Percentiles rank a stretch among this genome's conserved stretches.
These are phyloP conservation scores for Flaveria bidentis DNA, from an alignment of 129 eudicot genomes.

Conservation along the genomic window DNA sequence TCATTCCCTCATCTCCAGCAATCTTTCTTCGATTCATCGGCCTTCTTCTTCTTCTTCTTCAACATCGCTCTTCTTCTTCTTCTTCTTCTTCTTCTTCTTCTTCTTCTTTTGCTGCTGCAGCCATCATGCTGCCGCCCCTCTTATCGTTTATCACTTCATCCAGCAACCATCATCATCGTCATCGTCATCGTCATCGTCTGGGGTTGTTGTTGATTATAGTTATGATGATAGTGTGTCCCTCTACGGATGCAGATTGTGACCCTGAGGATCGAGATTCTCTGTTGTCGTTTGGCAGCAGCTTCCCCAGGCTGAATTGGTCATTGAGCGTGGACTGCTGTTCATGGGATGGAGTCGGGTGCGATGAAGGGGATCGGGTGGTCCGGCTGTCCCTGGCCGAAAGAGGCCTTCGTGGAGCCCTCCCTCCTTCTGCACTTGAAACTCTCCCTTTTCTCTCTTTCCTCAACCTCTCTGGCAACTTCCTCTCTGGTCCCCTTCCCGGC, in stretches of 20 bases:
- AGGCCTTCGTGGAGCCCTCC: conserved; percentile 40
- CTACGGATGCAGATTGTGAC: conserved; percentile 38
- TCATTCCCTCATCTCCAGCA: neutral
- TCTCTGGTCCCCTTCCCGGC: conserved; percentile 39
- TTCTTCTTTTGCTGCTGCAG: neutral
- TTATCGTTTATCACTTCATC: too few relatives aligned
- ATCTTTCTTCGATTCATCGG: neutral
- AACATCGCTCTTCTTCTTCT: neutral
- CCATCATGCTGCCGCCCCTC: neutral
- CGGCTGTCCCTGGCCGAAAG: conserved; percentile 40
- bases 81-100: too few relatives aligned
- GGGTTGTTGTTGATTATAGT: neutral
- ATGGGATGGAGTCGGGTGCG: conserved; percentile 65
- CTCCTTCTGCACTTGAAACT: conserved; percentile 34
- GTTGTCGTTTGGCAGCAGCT: conserved; percentile 25
- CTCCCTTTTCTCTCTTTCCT: conserved; percentile 51
- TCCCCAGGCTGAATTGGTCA: conserved; percentile 37
- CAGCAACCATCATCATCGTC: too few relatives aligned
- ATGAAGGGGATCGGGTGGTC: conserved; percentile 38
- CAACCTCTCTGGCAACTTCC: conserved; percentile 48
- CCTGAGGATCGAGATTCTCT: conserved; percentile 36
- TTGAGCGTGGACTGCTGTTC: conserved; percentile 38
- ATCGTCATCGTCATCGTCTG: neutral
- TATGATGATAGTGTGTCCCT: conserved; percentile 12
- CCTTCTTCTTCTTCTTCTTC: neutral